Percentiles rank a stretch among this genome's conserved stretches.
phyloP scores from a whole-genome alignment of 2,329 filamentous ascomycete genomes.

The Apiospora arundinis region DNA sequence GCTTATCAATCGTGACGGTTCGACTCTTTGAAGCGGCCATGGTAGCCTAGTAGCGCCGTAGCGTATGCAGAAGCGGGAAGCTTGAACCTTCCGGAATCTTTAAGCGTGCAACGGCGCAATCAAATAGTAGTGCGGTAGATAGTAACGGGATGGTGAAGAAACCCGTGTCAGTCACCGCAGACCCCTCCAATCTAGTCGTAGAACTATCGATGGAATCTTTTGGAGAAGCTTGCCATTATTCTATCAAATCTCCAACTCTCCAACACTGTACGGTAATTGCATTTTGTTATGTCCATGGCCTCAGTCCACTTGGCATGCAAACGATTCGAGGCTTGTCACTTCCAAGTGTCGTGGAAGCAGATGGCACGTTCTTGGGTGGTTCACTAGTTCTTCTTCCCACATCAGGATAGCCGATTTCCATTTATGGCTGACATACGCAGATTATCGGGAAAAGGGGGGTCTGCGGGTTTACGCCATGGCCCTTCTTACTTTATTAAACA shows the following conservation, averaged over 20 bases:
- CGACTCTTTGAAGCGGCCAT: background rate
- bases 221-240: background rate
- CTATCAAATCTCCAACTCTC: background rate
- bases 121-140: background rate
- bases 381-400: background rate
- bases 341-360: conserved; percentile 5
- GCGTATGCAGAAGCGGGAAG: conserved; percentile 12
- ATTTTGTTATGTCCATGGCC: background rate
- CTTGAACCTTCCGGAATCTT: background rate
- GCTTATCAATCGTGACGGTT: background rate
- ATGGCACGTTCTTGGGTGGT: background rate
- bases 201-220: conserved; percentile 9
- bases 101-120: conserved; percentile 8
- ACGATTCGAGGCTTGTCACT: background rate
- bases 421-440: background rate
- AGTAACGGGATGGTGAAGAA: background rate
- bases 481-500: background rate
- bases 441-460: background rate
- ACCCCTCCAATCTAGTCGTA: conserved; percentile 1
- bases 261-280: background rate
- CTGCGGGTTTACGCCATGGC: background rate
- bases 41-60: background rate
- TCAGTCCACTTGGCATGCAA: background rate
- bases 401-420: background rate
- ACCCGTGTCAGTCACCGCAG: background rate